phyloP scores from a whole-genome alignment of 495 filamentous ascomycete genomes.

The Penicillium subrubescens region DNA sequence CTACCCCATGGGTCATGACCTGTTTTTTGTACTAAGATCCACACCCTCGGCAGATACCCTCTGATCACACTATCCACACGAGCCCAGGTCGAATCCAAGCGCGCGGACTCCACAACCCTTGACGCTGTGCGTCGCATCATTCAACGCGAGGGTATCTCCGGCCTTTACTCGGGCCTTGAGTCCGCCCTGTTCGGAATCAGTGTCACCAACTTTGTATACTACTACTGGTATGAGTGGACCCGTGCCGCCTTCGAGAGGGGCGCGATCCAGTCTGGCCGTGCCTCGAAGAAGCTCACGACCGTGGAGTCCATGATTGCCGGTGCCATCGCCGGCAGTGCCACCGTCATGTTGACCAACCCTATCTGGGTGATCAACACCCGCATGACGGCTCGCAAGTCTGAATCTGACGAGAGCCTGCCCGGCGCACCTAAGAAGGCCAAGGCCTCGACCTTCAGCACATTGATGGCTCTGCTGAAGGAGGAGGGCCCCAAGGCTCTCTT shows the following conservation, averaged over 20 bases:
- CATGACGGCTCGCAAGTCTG: conserved; percentile 84
- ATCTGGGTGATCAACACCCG: conserved; percentile 99
- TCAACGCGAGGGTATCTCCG: conserved; percentile 82
- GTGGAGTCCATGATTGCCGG: conserved; percentile 91
- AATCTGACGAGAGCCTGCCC: conserved; percentile 55
- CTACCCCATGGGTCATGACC: conserved; percentile 4
- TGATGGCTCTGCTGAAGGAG: conserved; percentile 71
- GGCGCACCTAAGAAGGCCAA: conserved; percentile 50
- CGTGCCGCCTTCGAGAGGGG: conserved; percentile 85
- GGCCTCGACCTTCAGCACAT: conserved; percentile 75
- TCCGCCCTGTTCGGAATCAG: conserved; percentile 96
- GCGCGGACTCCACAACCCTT: conserved; percentile 77
- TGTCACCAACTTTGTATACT: conserved; percentile 99
- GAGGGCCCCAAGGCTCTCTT: conserved; percentile 87
- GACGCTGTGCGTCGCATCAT: conserved; percentile 85
- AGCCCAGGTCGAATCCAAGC: conserved; percentile 96
- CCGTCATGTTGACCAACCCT: conserved; percentile 93
- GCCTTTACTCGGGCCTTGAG: conserved; percentile 86
- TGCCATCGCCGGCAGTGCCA: conserved; percentile 91
- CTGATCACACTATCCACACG: conserved; percentile 97
- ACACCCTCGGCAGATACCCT: conserved; percentile 66
- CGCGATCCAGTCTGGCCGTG: conserved; percentile 71
- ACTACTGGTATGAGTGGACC: conserved; percentile 99
- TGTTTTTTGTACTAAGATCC: conserved; percentile 17
- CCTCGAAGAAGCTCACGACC: conserved; percentile 81